Evolutionary conservation across 2,329 filamentous ascomycete species (phyloP), one percentile per base, ranked within the genome.

Genomic region (Pseudogymnoascus sp.): DNA sequence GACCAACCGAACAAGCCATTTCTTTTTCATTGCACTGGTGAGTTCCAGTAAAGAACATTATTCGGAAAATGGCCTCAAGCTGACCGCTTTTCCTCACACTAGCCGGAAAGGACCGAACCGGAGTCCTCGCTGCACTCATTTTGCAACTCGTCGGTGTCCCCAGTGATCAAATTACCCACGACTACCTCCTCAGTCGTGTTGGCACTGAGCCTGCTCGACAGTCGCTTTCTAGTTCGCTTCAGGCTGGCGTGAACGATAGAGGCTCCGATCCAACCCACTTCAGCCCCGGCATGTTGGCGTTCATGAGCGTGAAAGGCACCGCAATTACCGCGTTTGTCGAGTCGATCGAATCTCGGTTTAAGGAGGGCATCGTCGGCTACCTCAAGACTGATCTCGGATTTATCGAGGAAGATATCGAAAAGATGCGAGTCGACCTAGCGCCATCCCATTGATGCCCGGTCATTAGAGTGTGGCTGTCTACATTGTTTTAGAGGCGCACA

Each of bases 1-100:
- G 80, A 84, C 65, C 72, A 74, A 9, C 77, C 77, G 6, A 63
- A 69, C 0, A 76, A 81, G 68, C 46, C 25, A 75, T 77, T 14
- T 76, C 83, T 64, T 65, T 84, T 84, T 42, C 82, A 85, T 69
- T 85, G 82, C 69, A 82, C 79, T 7, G 82, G 81, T 82, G 67
- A 67, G 76, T 72, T n/a, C 14, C 9, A 21, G 60, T 60, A 31
- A 25, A 62, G 21, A 14, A 11, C 36, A 34, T 23, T 16, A 56
- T 21, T 7, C 34, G 9, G 31, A 8, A 18, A 38, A 12, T 8
- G 12, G 16, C 7, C 5, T 37, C 16, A 36, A 59, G 25, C 14
- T 56, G 28, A n/a, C 43, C 1, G 6, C 43, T 25, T 28, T 49
- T 56, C 12, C 18, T 59, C 7, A 1, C 16, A 1, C 25, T 62